These are phyloP conservation scores for Xylariaceae sp. DNA, from an alignment of 2,329 filamentous ascomycete genomes.

Conservation along the genomic window DNA sequence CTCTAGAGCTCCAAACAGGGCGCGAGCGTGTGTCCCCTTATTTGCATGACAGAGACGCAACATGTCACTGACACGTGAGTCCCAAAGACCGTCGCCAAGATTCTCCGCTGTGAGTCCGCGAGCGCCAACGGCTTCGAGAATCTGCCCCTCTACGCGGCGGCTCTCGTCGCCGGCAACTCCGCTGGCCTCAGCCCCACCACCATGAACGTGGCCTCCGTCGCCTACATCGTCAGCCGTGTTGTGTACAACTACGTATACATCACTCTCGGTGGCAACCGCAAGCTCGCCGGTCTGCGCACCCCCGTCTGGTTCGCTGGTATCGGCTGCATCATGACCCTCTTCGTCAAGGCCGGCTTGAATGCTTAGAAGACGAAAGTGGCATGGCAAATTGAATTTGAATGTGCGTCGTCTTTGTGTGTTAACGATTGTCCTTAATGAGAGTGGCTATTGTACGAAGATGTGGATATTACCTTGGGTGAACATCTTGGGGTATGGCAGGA, in stretches of 20 bases:
- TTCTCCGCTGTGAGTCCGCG: conserved; percentile 27
- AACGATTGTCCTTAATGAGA: too few species aligned
- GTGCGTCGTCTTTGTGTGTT: background rate
- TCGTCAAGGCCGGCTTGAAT: conserved; percentile 25
- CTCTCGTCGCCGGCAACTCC: conserved; percentile 27
- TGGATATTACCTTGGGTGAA: too few species aligned
- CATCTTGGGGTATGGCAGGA: too few species aligned
- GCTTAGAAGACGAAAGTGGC: conserved; percentile 4
- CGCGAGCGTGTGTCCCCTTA: too few species aligned
- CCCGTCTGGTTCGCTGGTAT: conserved; percentile 23
- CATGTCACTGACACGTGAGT: conserved; percentile 4
- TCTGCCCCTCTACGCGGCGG: conserved; percentile 29
- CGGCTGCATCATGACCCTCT: conserved; percentile 18
- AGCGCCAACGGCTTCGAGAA: conserved; percentile 28
- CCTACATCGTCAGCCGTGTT: conserved; percentile 24
- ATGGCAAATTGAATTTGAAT: too few species aligned
- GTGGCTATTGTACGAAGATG: too few species aligned
- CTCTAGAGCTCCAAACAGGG: too few species aligned
- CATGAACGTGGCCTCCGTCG: conserved; percentile 22
- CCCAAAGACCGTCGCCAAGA: conserved; percentile 17
- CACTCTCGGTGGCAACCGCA: conserved; percentile 24
- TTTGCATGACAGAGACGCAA: background rate
- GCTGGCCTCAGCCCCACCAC: conserved; percentile 17
- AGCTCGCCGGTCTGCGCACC: conserved; percentile 18
- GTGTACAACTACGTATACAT: conserved; percentile 29